Evolutionary conservation across 257 asterid species (phyloP).

Genomic region (Coffea eugenioides): DNA sequence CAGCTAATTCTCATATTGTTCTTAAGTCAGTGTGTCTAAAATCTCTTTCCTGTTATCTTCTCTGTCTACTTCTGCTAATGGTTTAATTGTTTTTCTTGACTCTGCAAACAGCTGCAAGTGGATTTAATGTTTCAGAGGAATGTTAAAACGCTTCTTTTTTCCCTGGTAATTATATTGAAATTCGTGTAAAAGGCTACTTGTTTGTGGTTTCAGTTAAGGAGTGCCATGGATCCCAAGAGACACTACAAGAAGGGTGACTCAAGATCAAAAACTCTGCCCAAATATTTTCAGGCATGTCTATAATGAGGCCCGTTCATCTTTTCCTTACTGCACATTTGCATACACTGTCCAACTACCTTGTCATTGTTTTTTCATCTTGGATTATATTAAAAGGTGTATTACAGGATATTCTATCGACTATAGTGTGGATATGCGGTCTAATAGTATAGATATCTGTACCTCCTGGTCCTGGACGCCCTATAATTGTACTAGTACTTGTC

Average conservation of each 20-base stretch:
- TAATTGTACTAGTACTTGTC: background rate
- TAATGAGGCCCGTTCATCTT: background rate
- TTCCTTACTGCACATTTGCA: background rate
- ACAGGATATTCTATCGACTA: background rate
- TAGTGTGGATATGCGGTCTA: background rate
- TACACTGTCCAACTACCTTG: background rate
- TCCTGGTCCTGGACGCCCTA: background rate
- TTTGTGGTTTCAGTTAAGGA: conserved; percentile 55
- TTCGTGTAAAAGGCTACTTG: conserved; percentile 6
- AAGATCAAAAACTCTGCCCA: conserved; percentile 67
- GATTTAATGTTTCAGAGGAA: background rate
- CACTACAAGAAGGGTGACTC: conserved; percentile 78
- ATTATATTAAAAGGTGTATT: background rate
- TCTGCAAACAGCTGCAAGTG: background rate
- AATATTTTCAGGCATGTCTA: conserved; percentile 79
- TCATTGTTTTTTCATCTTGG: background rate
- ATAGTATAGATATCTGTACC: background rate
- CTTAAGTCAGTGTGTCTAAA: background rate
- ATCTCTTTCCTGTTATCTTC: background rate
- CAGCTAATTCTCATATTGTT: background rate
- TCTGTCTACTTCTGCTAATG: background rate
- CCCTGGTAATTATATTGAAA: background rate
- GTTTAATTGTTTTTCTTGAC: background rate
- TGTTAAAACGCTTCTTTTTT: too few relatives aligned
- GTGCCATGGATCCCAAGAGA: conserved; percentile 79